These are phyloP conservation scores for Chenopodium quinoa DNA, from an alignment of 148 eudicot genomes.

Conservation along the genomic window DNA sequence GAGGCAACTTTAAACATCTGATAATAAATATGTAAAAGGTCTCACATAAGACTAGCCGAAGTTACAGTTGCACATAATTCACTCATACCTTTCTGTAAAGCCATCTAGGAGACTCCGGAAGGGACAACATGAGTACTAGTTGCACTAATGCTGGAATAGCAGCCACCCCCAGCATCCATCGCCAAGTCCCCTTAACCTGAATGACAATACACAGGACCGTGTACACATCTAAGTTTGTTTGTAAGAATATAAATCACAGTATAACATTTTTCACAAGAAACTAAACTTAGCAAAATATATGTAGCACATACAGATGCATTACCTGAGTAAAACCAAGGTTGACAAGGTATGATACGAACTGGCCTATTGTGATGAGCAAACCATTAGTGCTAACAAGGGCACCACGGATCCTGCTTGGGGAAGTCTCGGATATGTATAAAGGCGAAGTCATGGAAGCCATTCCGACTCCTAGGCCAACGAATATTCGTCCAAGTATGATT, in stretches of 20 bases:
- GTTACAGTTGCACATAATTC: background rate
- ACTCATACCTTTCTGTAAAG: conserved; percentile 32
- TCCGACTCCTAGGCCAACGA: conserved; percentile 41
- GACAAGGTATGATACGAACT: conserved; percentile 38
- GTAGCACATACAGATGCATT: background rate
- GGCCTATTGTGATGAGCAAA: conserved; percentile 42
- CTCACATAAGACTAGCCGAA: too few species aligned
- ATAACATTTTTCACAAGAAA: background rate
- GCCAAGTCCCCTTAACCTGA: conserved; percentile 40
- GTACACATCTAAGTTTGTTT: background rate
- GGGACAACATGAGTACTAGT: conserved; percentile 29
- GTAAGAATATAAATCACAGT: background rate
- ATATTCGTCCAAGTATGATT: conserved; percentile 37
- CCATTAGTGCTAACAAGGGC: conserved; percentile 45
- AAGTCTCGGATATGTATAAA: conserved; percentile 43
- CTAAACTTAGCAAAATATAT: background rate
- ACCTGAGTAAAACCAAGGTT: conserved; percentile 42
- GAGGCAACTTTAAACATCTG: too few species aligned
- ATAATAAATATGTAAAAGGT: too few species aligned
- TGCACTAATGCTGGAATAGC: conserved; percentile 33
- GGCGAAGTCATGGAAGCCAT: conserved; percentile 50
- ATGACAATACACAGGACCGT: background rate
- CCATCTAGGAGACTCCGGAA: conserved; percentile 40
- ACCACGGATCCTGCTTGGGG: conserved; percentile 42
- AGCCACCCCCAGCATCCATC: conserved; percentile 46